These are phyloP conservation scores for Botrytis fragariae DNA, from an alignment of 2,329 filamentous ascomycete species.

Conservation along the genomic window DNA sequence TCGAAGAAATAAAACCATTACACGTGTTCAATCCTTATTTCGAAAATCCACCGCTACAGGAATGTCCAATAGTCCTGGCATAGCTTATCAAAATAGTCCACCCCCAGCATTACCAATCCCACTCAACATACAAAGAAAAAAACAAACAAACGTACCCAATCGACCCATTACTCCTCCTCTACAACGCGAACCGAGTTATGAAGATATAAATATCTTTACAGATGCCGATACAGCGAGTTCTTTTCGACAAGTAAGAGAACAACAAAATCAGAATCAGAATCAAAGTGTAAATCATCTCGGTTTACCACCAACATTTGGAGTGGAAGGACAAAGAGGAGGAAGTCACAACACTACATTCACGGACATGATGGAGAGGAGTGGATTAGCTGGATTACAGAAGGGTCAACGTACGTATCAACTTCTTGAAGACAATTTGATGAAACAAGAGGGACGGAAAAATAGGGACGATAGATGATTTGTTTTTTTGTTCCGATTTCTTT, in stretches of 20 bases:
- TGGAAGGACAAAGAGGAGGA: background rate
- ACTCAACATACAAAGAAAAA: slow-evolving; percentile 25
- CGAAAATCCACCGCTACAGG: slow-evolving; percentile 26
- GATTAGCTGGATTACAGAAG: slow-evolving; percentile 39
- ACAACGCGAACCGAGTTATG: slow-evolving; percentile 46
- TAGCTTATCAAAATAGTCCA: slow-evolving; percentile 5
- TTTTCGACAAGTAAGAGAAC: slow-evolving; percentile 24
- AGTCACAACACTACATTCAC: slow-evolving; percentile 47
- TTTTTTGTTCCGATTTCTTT: background rate
- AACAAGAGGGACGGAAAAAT: background rate
- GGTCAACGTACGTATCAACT: slow-evolving; percentile 34
- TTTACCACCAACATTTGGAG: background rate
- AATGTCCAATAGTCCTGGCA: background rate
- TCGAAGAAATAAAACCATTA: slow-evolving; percentile 23
- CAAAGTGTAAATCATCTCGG: slow-evolving; percentile 7
- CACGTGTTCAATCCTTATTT: slow-evolving; percentile 34
- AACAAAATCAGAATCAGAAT: background rate
- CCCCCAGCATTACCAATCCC: slow-evolving; percentile 27
- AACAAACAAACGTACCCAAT: background rate
- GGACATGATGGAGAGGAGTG: slow-evolving; percentile 52
- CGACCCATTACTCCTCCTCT: slow-evolving; percentile 40
- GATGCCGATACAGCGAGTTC: slow-evolving; percentile 46
- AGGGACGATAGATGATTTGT: background rate
- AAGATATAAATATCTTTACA: slow-evolving; percentile 54
- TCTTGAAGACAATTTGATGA: slow-evolving; percentile 3